Percentiles rank a stretch among this genome's conserved stretches.
These are phyloP conservation scores for Psilocybe subaeruginosa DNA, from an alignment of 768 basidiomycete species.

Conservation along the genomic window DNA sequence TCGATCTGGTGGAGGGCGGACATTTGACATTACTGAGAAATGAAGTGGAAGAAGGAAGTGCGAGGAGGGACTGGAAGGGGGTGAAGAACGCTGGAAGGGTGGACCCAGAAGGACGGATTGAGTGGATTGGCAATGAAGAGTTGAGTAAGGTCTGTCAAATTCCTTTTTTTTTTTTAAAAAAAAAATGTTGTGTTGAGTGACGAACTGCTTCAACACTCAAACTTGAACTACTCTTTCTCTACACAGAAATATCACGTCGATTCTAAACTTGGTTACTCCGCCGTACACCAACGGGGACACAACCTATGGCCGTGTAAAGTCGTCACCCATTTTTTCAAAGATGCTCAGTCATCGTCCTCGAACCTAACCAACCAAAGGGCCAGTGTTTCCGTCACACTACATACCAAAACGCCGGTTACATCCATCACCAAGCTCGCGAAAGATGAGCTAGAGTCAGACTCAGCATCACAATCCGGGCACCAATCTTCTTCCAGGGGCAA, in stretches of 20 bases:
- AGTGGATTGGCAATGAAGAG: conserved; percentile 34
- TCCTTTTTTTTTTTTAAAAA: neutral
- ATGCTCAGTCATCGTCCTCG: conserved; percentile 30
- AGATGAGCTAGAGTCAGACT: neutral
- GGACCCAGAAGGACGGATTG: conserved; percentile 51
- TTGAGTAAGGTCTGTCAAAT: neutral
- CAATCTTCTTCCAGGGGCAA: too few relatives aligned
- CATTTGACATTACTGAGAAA: conserved; percentile 55
- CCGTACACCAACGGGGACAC: conserved; percentile 50
- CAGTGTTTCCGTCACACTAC: conserved; percentile 64
- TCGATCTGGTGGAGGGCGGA: conserved; percentile 67
- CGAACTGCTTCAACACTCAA: neutral
- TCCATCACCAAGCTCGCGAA: conserved; percentile 31
- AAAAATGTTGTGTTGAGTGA: too few relatives aligned
- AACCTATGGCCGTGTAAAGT: conserved; percentile 85
- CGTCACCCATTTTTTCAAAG: conserved; percentile 65
- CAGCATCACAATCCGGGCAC: too few relatives aligned
- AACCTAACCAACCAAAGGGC: conserved; percentile 39
- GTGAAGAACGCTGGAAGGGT: conserved; percentile 55
- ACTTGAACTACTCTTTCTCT: neutral
- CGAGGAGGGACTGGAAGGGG: conserved; percentile 49
- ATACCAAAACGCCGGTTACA: conserved; percentile 76
- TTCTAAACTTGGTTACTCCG: conserved; percentile 52
- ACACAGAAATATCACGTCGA: conserved; percentile 34
- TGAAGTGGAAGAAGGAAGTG: conserved; percentile 40